Evolutionary conservation across 2,329 filamentous ascomycete species (phyloP), one percentile per base, ranked within the genome.

Genomic region (Knufia petricola): DNA sequence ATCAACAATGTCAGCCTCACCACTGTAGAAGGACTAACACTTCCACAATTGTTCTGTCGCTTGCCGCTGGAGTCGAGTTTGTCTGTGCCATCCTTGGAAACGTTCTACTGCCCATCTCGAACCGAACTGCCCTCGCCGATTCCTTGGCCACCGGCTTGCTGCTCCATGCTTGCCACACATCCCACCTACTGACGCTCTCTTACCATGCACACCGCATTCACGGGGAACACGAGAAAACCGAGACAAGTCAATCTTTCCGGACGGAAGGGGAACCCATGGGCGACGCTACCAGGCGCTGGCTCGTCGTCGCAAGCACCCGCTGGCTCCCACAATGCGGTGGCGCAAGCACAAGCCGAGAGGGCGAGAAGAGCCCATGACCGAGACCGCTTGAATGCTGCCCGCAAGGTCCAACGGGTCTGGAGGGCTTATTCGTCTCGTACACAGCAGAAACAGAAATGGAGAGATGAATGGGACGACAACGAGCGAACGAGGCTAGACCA

Each of bases 181-280:
- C 10, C 26, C 12, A 19, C 15, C 28, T 17, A 26, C n/a, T 26
- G 12, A 13, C 19, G 7, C 26, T 24, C 36, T 7, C n/a, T n/a
- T 15, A 39, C 62, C 58, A 95, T 95, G 90, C 94, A 92, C 69
- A 82, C 85, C 53, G 88, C 85, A 47, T 98, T 98, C 70, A 92
- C 86, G 20, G 92, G 92, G 59, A 86, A 71, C 67, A 86, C 87
- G 59, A 82, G 87, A 61, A 85, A 86, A 57, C 83, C 84, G 53
- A 83, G 92, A 56, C 89, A 95, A 65, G 87, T 96, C 63, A 95
- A 96, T 68, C 82, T 98, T 53, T 92, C 87, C 57, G 92, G 88
- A 54, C 84, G 89, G 58, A 79, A 79, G 56, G 31, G 50, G 4
- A 94, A 95, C 61, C 87, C 88, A 2, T 94, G 92, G 65, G 81